Base-by-base conservation (phyloP, 495 filamentous ascomycete species). In the Aspergillus egyptiacus region DNA sequence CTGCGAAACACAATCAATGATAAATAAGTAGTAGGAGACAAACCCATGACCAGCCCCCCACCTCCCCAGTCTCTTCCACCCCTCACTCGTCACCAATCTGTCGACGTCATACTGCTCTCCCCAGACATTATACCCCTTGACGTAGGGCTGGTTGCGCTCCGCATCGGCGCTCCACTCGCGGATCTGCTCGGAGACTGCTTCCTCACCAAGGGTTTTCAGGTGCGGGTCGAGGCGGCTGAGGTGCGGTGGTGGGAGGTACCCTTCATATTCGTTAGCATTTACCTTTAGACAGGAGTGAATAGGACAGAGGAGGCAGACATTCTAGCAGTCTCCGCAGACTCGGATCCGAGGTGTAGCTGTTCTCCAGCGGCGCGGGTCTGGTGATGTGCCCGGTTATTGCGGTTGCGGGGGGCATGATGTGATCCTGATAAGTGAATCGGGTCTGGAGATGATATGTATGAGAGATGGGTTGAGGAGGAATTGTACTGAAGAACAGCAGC, bases 111-210 rank as follows among this genome's bases (percentile, higher is more conserved):
- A 68, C 33, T 59, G 50, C 25, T 63, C 56, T 2, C 67, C 67
- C 67, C 67, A 70, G 6, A 68, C 67, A 50, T 70, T 66, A 23
- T 62, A 54, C 30, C 57, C 59, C 46, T 70, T 70, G 14, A 70
- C 61, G 34, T 66, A 67, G 11, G 67, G 67, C 39, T 63, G 63
- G 23, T 70, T 58, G 1, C 59, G 50, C 51, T 70, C 67, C 0
- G 67, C 65, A 41, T 70, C 63, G 0, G 59, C 63, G 35, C 55
- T 68, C 66, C 63, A 69, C 32, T 65, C 65, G 1, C 58, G 55
- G 9, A 69, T 47, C 32, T 47, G 50, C 2, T 60, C 55, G 7
- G 64, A 69, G 18, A 69, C 48, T 5, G 64, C 66, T 34, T 69
- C 66, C 18, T 48, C 63, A 39, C 64, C 66, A 11, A 69, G 49